phyloP scores from a whole-genome alignment of 441 rosid genomes.

The Omphalea diandra region DNA sequence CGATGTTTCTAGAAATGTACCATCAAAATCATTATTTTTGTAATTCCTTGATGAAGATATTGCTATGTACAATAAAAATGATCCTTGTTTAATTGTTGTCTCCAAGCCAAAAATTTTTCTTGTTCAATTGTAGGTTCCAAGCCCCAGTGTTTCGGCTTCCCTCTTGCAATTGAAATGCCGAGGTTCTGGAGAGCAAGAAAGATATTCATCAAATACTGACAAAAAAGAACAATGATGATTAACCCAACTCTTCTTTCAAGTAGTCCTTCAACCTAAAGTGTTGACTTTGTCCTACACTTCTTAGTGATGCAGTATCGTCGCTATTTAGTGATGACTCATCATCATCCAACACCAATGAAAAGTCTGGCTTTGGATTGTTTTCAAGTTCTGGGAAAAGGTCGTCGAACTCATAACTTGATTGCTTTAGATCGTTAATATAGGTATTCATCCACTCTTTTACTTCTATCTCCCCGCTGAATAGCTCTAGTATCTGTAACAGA shows the following conservation, averaged over 20 bases:
- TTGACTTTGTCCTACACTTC: constrained; percentile 27
- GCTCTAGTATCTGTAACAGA: constrained; percentile 49
- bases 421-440: constrained; percentile 27
- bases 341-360: constrained; percentile 49
- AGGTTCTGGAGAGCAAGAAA: no score
- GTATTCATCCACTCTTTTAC: constrained; percentile 20
- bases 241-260: constrained; percentile 40
- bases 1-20: no score
- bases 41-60: no score
- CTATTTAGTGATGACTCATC: constrained; percentile 34
- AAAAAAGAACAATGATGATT: constrained; percentile 39
- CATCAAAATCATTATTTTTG: no score
- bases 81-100: no score
- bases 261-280: constrained; percentile 32
- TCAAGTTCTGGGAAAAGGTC: constrained; percentile 51
- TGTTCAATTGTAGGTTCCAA: background rate
- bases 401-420: constrained; percentile 44
- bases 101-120: no score
- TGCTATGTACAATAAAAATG: constrained; percentile 4
- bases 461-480: constrained; percentile 32
- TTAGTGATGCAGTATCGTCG: constrained; percentile 38
- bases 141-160: no score
- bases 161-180: no score
- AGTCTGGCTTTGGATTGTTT: constrained; percentile 41
- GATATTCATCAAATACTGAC: background rate